phyloP scores from a whole-genome alignment of 2,329 filamentous ascomycete genomes.

The Lasiodiplodia hormozganensis region DNA sequence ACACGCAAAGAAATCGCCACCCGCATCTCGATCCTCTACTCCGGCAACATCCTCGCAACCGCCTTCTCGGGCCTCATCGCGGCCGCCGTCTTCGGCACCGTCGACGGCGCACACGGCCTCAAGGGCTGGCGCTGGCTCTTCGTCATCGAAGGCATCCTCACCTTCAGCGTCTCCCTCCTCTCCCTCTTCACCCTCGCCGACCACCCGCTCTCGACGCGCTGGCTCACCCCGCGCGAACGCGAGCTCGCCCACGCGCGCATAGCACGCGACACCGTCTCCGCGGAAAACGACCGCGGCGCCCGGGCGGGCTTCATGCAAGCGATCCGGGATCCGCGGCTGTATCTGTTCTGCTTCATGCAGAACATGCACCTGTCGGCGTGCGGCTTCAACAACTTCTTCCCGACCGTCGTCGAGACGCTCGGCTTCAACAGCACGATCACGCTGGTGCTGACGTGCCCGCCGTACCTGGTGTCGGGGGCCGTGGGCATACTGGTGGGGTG shows the following conservation, averaged over 20 bases:
- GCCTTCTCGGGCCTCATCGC: slow-evolving; percentile 52
- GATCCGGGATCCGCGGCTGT: background rate
- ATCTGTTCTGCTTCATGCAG: slow-evolving; percentile 20
- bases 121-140: slow-evolving; percentile 13
- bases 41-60: slow-evolving; percentile 48
- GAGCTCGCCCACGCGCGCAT: slow-evolving; percentile 46
- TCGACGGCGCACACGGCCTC: slow-evolving; percentile 36
- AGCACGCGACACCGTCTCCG: slow-evolving; percentile 60
- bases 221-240: slow-evolving; percentile 56
- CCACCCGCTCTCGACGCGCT: slow-evolving; percentile 49
- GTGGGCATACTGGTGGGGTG: slow-evolving; percentile 34
- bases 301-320: background rate
- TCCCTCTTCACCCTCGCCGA: slow-evolving; percentile 40
- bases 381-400: slow-evolving; percentile 43
- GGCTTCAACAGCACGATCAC: slow-evolving; percentile 46
- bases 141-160: slow-evolving; percentile 16
- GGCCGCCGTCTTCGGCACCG: slow-evolving; percentile 39
- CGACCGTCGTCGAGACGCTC: slow-evolving; percentile 45
- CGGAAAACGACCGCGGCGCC: slow-evolving; percentile 37
- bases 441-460: slow-evolving; percentile 37
- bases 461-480: slow-evolving; percentile 34
- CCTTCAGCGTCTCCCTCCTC: slow-evolving; percentile 36
- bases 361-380: slow-evolving; percentile 8
- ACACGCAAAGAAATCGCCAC: slow-evolving; percentile 47
- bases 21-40: slow-evolving; percentile 48